Percentiles rank a stretch among this genome's conserved stretches.
Conservation (phyloP, 345 rosid species). For the Lepidium didymum region DNA sequence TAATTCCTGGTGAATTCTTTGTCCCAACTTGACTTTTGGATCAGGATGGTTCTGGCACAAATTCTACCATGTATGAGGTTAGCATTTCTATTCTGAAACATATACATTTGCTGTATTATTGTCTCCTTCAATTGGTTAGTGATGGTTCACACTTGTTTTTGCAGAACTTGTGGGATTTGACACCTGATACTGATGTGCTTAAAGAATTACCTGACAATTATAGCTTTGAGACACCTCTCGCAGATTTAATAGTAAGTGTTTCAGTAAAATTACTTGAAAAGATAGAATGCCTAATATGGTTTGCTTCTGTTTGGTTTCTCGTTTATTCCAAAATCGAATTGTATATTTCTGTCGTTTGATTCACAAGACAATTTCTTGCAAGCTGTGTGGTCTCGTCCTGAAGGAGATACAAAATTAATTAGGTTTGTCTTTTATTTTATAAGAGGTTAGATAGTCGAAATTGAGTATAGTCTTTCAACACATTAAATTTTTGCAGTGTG, state of each 20-base stretch:
- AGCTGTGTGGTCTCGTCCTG: constrained; percentile 51
- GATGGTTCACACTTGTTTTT: constrained; percentile 1
- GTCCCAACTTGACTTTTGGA: not conserved
- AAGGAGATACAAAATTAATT: constrained; percentile 37
- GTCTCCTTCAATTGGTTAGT: not conserved
- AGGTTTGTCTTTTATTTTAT: constrained; percentile 39
- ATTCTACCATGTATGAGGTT: constrained; percentile 42
- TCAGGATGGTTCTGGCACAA: constrained; percentile 50
- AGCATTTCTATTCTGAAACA: not conserved
- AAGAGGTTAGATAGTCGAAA: not conserved
- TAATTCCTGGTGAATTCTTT: not conserved
- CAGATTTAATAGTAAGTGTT: constrained; percentile 60
- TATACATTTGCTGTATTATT: not conserved
- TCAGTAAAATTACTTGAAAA: not conserved
- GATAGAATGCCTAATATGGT: not conserved
- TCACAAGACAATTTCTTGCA: constrained; percentile 75
- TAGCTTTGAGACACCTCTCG: constrained; percentile 60
- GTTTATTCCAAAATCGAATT: not conserved
- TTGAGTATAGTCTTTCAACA: not conserved
- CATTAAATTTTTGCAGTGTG: constrained; percentile 38
- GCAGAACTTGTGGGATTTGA: constrained; percentile 81
- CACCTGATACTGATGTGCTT: constrained; percentile 55
- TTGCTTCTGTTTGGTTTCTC: not conserved
- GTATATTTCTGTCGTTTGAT: constrained; percentile 2
- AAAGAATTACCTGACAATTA: constrained; percentile 58